phyloP scores from a whole-genome alignment of 225 moss, liverwort and hornwort species.

The Sphagnum tenellum region DNA sequence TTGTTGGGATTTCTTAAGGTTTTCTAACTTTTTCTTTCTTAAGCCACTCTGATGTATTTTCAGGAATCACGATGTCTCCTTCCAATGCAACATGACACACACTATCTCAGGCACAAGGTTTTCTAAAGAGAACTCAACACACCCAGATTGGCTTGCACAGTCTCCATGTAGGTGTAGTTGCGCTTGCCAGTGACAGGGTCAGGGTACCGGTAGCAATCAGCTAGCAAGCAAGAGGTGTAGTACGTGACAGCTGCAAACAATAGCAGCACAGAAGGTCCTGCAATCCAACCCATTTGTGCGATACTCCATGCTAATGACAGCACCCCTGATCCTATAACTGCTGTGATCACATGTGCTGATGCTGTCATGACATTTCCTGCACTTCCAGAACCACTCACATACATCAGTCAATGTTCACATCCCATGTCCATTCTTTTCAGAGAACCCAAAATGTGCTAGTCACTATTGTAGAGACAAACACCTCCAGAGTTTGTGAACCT shows the following conservation, averaged over 20 bases:
- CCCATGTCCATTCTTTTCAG: no score
- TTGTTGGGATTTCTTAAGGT: not conserved
- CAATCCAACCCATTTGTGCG: constrained; percentile 90
- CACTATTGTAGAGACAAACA: no score
- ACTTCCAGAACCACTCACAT: not conserved
- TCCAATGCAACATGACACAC: no score
- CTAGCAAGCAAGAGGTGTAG: constrained; percentile 59
- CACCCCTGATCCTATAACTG: constrained; percentile 84
- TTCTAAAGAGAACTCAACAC: not conserved
- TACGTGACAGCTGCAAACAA: constrained; percentile 60
- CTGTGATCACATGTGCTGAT: constrained; percentile 81
- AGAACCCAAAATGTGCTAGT: no score
- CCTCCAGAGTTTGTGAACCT: no score
- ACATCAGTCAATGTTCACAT: no score
- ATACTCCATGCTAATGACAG: constrained; percentile 80
- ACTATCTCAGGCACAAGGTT: not conserved
- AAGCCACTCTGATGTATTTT: not conserved
- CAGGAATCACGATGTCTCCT: not conserved
- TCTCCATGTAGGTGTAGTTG: constrained; percentile 90
- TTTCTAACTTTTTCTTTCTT: not conserved
- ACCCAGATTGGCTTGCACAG: constrained; percentile 67
- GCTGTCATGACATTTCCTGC: constrained; percentile 52
- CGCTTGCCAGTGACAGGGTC: constrained; percentile 63
- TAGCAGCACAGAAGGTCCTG: constrained; percentile 53
- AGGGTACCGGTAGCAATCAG: constrained; percentile 70